Conservation (phyloP, 768 basidiomycete species). For the Hysterangium stoloniferum region DNA sequence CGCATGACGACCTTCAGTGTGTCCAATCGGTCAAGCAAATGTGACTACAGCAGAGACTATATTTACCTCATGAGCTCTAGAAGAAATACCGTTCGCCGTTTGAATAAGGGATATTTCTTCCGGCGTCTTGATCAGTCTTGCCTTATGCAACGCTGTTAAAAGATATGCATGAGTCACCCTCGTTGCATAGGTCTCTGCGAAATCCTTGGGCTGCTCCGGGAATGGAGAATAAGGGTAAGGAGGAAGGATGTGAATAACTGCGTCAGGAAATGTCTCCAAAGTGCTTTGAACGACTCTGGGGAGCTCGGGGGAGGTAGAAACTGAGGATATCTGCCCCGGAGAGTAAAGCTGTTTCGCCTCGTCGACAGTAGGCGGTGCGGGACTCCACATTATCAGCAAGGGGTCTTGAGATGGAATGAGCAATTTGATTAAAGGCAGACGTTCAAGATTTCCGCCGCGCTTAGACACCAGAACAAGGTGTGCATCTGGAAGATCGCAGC, state of each 20-base stretch:
- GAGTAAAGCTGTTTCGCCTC: conserved; percentile 41
- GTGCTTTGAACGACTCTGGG: conserved; percentile 37
- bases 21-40: neutral
- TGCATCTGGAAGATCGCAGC: conserved; percentile 67
- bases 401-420: conserved; percentile 74
- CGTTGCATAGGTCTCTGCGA: conserved; percentile 28
- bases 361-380: conserved; percentile 65
- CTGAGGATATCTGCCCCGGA: conserved; percentile 46
- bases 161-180: conserved; percentile 55
- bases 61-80: conserved; percentile 67
- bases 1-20: conserved; percentile 66
- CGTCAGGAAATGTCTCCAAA: conserved; percentile 41
- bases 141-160: conserved; percentile 67
- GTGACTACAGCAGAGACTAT: too few relatives aligned
- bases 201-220: conserved; percentile 40
- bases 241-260: conserved; percentile 62
- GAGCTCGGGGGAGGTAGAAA: conserved; percentile 45
- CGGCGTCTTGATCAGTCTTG: conserved; percentile 70
- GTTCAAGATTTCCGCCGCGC: conserved; percentile 37
- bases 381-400: conserved; percentile 81
- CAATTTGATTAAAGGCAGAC: conserved; percentile 44
- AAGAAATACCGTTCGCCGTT: conserved; percentile 80
- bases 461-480: conserved; percentile 56
- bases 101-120: conserved; percentile 69
- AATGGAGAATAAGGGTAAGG: conserved; percentile 38